Evolutionary conservation across 768 basidiomycete genomes (phyloP), one percentile per base, ranked within the genome.

Genomic region (Udeniomyces megalosporus): DNA sequence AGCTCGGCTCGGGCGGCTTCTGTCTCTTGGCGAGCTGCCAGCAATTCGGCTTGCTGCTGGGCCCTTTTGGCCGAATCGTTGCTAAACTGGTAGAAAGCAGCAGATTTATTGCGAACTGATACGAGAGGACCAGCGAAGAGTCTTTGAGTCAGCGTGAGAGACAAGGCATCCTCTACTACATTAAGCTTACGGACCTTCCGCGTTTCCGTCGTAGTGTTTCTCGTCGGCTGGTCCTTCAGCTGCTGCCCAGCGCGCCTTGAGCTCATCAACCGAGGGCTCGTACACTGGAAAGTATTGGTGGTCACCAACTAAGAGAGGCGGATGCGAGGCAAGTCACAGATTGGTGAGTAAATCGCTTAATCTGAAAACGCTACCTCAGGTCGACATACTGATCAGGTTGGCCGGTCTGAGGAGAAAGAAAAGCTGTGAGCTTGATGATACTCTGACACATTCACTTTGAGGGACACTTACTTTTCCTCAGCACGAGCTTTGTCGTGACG

Each of bases 1-100:
- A 49, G 52, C 1, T 83, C 83, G 66, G 79, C 77, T 67, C 84
- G 76, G 29, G 75, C 77, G 64, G 76, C 75, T 69, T 81, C 80
- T 0, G 91, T 93, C 71, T 91, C 86, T 50, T 80, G 78, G 47
- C 88, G 77, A 2, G 78, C 79, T 4, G 75, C 71, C 62, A 79
- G 80, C 14, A 97, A 75, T 60, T 85, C 86, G 61, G 87, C 87
- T 88, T 92, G 87, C 71, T 96, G 84, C 54, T 77, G 75, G 66
- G 75, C 76, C 47, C 95, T 78, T 31, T 80, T 81, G 66, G 86
- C 85, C 69, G 90, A 88, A 68, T 95, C 89, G 2, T 72, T 79
- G 14, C 88, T 88, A 73, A 97, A 92, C 71, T 88, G 85, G 72
- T 93, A 95, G 74, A 86, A 88, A 0, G 82, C 91, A 1, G 93